These are phyloP conservation scores for Neurospora sp. DNA, from an alignment of 495 filamentous ascomycete genomes.

Conservation along the genomic window DNA sequence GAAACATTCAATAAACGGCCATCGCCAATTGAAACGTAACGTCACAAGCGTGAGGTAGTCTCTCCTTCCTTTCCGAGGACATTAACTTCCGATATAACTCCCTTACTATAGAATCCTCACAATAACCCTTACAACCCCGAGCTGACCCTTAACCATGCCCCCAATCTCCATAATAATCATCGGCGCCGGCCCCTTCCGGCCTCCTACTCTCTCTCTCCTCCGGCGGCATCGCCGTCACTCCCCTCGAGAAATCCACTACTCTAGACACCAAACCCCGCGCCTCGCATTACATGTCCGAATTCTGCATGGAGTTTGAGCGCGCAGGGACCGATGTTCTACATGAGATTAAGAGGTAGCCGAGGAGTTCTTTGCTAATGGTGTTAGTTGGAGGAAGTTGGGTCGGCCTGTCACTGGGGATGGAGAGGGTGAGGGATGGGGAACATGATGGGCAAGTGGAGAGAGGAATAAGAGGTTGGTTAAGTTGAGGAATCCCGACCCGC, in stretches of 20 bases:
- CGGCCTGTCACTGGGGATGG: too few species aligned
- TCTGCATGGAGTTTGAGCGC: constrained; percentile 34
- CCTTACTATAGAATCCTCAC: too few species aligned
- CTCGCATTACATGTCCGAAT: constrained; percentile 39
- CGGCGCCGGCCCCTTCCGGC: constrained; percentile 5
- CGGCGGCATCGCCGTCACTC: constrained; percentile 40
- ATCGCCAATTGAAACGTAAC: background rate
- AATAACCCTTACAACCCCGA: too few species aligned
- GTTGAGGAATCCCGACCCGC: constrained; percentile 2
- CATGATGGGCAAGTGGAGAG: too few species aligned
- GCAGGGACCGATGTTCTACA: constrained; percentile 34
- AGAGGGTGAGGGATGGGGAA: too few species aligned
- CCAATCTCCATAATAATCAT: constrained; percentile 29
- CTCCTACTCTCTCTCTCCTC: constrained; percentile 46
- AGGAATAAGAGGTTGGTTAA: constrained; percentile 22
- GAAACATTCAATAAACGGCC: background rate
- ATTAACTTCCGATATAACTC: too few species aligned
- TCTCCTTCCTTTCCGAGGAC: too few species aligned
- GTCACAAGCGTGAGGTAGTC: background rate
- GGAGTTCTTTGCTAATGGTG: constrained; percentile 33
- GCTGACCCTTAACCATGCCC: constrained; percentile 18
- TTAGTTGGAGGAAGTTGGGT: constrained; percentile 16
- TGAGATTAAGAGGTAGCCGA: constrained; percentile 27
- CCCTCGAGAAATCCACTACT: constrained; percentile 40
- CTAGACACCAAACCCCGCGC: constrained; percentile 48